These are phyloP conservation scores for Backusella westeae DNA, from an alignment of 192 early-diverging fungal genomes.

Conservation along the genomic window DNA sequence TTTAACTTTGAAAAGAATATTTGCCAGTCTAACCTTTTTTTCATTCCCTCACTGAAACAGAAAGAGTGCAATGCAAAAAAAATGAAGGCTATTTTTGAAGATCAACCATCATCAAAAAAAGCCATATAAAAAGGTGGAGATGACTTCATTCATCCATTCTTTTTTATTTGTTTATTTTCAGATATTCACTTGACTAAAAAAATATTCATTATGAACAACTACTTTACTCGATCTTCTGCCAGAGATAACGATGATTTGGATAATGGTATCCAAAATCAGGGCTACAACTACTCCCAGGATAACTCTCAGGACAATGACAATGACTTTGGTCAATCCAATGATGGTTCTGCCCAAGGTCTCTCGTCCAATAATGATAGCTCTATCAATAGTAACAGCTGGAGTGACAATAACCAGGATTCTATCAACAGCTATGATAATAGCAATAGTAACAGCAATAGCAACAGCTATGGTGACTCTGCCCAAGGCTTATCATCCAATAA, in stretches of 20 bases:
- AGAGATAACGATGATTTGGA: no score
- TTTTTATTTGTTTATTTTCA: no score
- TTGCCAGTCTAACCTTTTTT: background rate
- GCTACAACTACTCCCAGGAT: background rate
- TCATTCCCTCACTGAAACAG: background rate
- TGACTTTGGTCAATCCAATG: background rate
- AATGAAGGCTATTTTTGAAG: no score
- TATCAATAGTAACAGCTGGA: no score
- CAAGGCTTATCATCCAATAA: background rate
- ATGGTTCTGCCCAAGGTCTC: background rate
- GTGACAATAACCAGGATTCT: no score
- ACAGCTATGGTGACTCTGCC: background rate
- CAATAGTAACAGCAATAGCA: background rate
- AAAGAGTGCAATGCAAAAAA: background rate
- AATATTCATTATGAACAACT: no score
- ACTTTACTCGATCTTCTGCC: no score
- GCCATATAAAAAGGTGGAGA: no score
- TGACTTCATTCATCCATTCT: no score
- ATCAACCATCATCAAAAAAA: no score
- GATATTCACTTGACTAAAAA: no score
- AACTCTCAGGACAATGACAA: background rate
- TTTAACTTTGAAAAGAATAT: no score
- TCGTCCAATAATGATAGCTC: background rate
- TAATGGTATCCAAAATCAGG: background rate
- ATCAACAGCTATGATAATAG: background rate